A percentile compares a stretch with the other conserved stretches of the same genome.
Evolutionary conservation across 768 basidiomycete species (phyloP).

Genomic region (Trametes coccinea): DNA sequence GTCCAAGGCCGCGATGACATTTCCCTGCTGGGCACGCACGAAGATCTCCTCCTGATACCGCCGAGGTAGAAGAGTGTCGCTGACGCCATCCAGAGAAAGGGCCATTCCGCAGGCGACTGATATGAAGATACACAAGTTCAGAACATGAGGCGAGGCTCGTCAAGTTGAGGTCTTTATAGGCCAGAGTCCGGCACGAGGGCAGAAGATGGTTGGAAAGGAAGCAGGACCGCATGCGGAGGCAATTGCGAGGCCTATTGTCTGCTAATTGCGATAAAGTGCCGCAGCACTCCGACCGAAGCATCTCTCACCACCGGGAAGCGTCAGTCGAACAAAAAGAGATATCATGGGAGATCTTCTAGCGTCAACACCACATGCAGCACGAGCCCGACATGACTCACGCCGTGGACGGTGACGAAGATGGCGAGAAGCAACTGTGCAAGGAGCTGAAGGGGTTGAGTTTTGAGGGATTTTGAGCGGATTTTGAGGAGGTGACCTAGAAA

Average conservation of each 20-base stretch:
- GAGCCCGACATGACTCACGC: too few relatives aligned
- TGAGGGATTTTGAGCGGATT: too few relatives aligned
- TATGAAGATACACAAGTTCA: background rate
- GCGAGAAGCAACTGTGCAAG: too few relatives aligned
- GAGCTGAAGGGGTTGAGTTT: too few relatives aligned
- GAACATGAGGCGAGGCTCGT: background rate
- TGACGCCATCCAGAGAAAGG: slow-evolving; percentile 29
- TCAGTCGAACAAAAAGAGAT: background rate
- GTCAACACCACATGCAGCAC: too few relatives aligned
- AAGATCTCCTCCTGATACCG: slow-evolving; percentile 61
- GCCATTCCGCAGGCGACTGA: slow-evolving; percentile 17
- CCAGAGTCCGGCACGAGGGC: background rate
- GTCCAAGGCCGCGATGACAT: slow-evolving; percentile 60
- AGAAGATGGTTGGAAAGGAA: background rate
- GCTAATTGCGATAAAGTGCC: background rate
- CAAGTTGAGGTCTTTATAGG: background rate
- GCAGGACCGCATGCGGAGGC: background rate
- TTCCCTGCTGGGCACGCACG: slow-evolving; percentile 47
- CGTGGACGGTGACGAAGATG: too few relatives aligned
- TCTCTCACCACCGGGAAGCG: background rate
- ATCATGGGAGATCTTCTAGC: background rate
- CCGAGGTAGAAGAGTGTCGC: slow-evolving; percentile 45
- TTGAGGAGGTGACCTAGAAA: too few relatives aligned
- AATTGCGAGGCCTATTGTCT: background rate
- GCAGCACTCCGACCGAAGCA: background rate